phyloP scores from a whole-genome alignment of 1,284 basidiomycete species.

The Ceratobasidium sp. region DNA sequence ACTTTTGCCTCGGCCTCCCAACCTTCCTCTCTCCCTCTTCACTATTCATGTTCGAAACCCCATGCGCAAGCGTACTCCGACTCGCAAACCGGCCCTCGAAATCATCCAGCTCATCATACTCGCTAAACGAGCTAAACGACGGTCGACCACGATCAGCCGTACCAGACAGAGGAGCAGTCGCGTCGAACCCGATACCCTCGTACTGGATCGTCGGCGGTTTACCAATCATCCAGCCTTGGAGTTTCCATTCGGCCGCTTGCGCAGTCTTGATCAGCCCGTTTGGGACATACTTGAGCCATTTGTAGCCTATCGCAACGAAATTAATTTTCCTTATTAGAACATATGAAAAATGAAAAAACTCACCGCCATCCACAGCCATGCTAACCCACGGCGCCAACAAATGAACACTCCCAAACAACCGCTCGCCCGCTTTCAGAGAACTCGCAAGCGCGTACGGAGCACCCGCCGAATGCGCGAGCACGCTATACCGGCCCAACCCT shows the following conservation, averaged over 20 bases:
- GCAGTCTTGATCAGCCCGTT: slow-evolving; percentile 94
- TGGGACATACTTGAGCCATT: slow-evolving; percentile 97
- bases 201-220: slow-evolving; percentile 88
- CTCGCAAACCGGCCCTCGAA: slow-evolving; percentile 87
- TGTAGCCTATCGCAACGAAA: slow-evolving; percentile 75
- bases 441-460: slow-evolving; percentile 94
- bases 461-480: slow-evolving; percentile 97
- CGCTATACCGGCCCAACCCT: slow-evolving; percentile 81
- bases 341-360: slow-evolving; percentile 54
- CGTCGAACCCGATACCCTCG: slow-evolving; percentile 82
- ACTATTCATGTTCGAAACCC: slow-evolving; percentile 53
- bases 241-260: slow-evolving; percentile 96
- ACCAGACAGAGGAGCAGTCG: slow-evolving; percentile 53
- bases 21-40: slow-evolving; percentile 44
- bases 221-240: slow-evolving; percentile 96
- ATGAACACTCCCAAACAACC: slow-evolving; percentile 87
- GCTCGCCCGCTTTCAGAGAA: slow-evolving; percentile 77
- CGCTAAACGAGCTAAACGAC: slow-evolving; percentile 67
- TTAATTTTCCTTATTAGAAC: slow-evolving; percentile 15
- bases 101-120: slow-evolving; percentile 85
- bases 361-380: slow-evolving; percentile 82
- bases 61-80: slow-evolving; percentile 71
- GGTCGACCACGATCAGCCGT: slow-evolving; percentile 25
- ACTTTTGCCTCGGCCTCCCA: slow-evolving; percentile 6
- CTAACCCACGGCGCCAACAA: slow-evolving; percentile 97